These are phyloP conservation scores for Fusarium sp. DNA, from an alignment of 2,329 filamentous ascomycete genomes.

Conservation along the genomic window DNA sequence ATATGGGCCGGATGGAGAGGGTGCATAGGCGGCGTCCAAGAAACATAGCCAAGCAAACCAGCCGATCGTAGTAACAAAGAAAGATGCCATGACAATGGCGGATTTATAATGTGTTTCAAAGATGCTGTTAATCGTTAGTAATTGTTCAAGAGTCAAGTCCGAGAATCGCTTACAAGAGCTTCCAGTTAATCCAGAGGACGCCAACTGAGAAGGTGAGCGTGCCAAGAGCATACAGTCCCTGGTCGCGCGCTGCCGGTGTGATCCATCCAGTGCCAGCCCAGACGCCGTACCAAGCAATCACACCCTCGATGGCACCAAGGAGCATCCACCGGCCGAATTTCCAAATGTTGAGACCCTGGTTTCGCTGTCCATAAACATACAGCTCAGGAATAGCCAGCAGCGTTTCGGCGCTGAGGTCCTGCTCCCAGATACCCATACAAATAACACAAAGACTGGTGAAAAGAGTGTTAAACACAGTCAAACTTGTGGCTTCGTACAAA, in stretches of 20 bases:
- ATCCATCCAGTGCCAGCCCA: slow-evolving; percentile 67
- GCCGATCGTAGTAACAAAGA: slow-evolving; percentile 72
- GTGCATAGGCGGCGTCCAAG: slow-evolving; percentile 74
- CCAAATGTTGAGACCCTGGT: slow-evolving; percentile 79
- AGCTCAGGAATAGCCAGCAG: slow-evolving; percentile 93
- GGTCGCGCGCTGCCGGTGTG: slow-evolving; percentile 69
- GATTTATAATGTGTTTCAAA: slow-evolving; percentile 86
- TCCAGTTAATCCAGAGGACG: slow-evolving; percentile 80
- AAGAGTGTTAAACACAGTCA: slow-evolving; percentile 94
- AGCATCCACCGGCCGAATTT: slow-evolving; percentile 85
- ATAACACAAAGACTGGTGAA: slow-evolving; percentile 94
- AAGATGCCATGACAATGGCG: slow-evolving; percentile 70
- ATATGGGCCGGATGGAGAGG: slow-evolving; percentile 68
- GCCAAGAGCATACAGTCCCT: slow-evolving; percentile 81
- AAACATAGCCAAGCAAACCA: slow-evolving; percentile 84
- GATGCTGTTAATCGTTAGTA: slow-evolving; percentile 60
- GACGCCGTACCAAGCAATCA: slow-evolving; percentile 79
- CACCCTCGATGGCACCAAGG: slow-evolving; percentile 79
- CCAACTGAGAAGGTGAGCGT: slow-evolving; percentile 79
- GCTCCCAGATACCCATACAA: slow-evolving; percentile 91
- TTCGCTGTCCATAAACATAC: slow-evolving; percentile 85
- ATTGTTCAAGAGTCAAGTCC: not conserved
- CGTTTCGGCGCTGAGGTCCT: slow-evolving; percentile 87
- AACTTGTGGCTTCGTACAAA: slow-evolving; percentile 87
- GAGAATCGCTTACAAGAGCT: slow-evolving; percentile 75